Evolutionary conservation across 805 yeast species (phyloP), one percentile per base, ranked within the genome.

Genomic region (Myxozyma mucilagina): DNA sequence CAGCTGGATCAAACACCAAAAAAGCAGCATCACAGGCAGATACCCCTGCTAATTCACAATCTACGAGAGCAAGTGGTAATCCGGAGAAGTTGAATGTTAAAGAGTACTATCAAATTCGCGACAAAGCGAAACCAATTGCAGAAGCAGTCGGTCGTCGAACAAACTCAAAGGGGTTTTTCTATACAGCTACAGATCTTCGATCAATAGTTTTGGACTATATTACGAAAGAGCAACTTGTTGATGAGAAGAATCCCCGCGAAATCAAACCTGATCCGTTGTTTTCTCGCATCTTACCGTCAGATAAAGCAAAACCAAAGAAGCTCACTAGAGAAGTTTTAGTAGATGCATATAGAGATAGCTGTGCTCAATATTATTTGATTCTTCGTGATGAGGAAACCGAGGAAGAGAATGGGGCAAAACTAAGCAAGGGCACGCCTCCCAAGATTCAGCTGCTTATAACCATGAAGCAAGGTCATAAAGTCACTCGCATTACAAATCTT

Each of bases 381-480:
- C 60, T 84, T 79, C 68, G 76, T 1, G 84, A 84, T 0, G 82
- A 81, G 36, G 71, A 70, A 38, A 68, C 59, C 44, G 66, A 55
- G 29, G 20, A 20, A 9, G 48, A 18, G 13, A 44, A 13, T 14
- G 68, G 72, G 10, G 45, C 45, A 16, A 74, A 70, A 60, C 80
- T 87, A 6, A 70, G 73, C 34, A 88, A 80, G 64, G 98, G 98
- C 1, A 73, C 76, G 0, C 78, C 86, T 0, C 96, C 97, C 9
- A 80, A 77, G 47, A 80, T 93, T 43, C 75, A 79, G 43, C 81
- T 94, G 13, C 73, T 83, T 9, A 86, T 91, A 9, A 94, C 89
- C 71, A 82, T 84, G 63, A 87, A 89, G 67, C 85, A 87, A 61
- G 96, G 97, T 0, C 80, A 96, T 57, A 93, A 91, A 71, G 82